A percentile compares a stretch with the other conserved stretches of the same genome.
phyloP scores from a whole-genome alignment of 257 asterid species.

The Rehmannia glutinosa region DNA sequence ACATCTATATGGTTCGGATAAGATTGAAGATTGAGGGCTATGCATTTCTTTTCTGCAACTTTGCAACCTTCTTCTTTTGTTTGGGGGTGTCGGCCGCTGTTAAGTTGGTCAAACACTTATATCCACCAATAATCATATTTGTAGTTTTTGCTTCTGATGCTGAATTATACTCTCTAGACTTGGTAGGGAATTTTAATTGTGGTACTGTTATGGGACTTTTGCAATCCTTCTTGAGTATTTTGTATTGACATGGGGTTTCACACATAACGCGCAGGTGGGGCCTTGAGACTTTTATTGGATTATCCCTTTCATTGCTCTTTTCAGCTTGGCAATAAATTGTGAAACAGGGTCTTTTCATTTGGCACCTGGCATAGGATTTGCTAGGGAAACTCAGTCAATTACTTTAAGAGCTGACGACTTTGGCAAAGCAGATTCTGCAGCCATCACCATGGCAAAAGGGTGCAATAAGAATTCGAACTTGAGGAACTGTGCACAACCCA shows the following conservation, averaged over 20 bases:
- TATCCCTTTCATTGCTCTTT: constrained; percentile 29
- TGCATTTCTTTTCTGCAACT: too few species aligned
- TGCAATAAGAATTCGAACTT: constrained; percentile 32
- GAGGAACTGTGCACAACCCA: constrained; percentile 56
- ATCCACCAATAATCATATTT: not conserved
- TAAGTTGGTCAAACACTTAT: not conserved
- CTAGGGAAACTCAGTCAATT: constrained; percentile 18
- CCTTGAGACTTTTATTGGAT: constrained; percentile 19
- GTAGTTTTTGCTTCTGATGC: not conserved
- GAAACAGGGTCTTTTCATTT: constrained; percentile 16
- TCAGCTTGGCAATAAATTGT: constrained; percentile 43
- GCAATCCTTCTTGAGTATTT: not conserved
- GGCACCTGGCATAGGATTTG: constrained; percentile 11
- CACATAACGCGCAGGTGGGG: constrained; percentile 28
- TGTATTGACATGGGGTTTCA: constrained; percentile 5
- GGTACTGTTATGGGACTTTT: not conserved
- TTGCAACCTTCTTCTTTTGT: too few species aligned
- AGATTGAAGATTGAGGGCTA: too few species aligned
- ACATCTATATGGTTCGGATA: too few species aligned
- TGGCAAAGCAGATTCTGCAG: constrained; percentile 31
- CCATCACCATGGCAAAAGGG: constrained; percentile 18
- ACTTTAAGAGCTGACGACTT: constrained; percentile 31
- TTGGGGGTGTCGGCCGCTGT: too few species aligned
- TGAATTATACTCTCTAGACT: not conserved
- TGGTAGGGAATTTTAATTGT: not conserved